These are phyloP conservation scores for Pneumocystis canis DNA, from an alignment of 1,139 yeast genomes.

Conservation along the genomic window DNA sequence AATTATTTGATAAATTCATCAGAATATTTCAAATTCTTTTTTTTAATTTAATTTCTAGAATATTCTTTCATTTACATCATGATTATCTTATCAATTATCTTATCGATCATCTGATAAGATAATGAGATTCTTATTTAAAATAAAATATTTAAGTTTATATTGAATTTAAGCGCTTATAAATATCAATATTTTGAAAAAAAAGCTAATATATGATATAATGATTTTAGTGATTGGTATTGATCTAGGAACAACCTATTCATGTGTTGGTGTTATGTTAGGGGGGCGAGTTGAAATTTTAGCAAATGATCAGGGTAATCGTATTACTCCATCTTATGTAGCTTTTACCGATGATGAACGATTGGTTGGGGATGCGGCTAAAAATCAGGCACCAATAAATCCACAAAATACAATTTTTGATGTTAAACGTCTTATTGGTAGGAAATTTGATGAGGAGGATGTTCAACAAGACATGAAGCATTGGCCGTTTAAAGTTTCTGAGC, in stretches of 20 bases:
- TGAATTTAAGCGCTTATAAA: too few relatives aligned
- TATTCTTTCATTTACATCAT: too few relatives aligned
- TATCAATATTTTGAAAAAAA: not conserved
- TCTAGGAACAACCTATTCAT: conserved; percentile 82
- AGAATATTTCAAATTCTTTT: too few relatives aligned
- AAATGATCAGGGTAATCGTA: conserved; percentile 91
- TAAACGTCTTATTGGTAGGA: conserved; percentile 63
- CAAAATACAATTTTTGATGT: conserved; percentile 69
- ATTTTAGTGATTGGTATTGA: conserved; percentile 55
- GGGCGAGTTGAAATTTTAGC: conserved; percentile 88
- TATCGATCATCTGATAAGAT: too few relatives aligned
- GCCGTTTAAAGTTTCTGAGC: conserved; percentile 56
- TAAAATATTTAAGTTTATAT: too few relatives aligned
- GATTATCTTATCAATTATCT: too few relatives aligned
- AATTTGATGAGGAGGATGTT: conserved; percentile 57
- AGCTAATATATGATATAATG: not conserved
- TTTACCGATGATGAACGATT: conserved; percentile 74
- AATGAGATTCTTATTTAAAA: too few relatives aligned
- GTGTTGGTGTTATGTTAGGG: conserved; percentile 86
- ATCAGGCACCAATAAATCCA: conserved; percentile 77
- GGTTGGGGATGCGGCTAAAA: conserved; percentile 90
- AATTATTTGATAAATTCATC: too few relatives aligned
- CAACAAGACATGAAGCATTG: conserved; percentile 72
- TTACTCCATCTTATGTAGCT: conserved; percentile 82
- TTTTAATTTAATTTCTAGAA: too few relatives aligned